Evolutionary conservation across 2,329 filamentous ascomycete genomes (phyloP).

Genomic region (Emericellopsis atlantica): DNA sequence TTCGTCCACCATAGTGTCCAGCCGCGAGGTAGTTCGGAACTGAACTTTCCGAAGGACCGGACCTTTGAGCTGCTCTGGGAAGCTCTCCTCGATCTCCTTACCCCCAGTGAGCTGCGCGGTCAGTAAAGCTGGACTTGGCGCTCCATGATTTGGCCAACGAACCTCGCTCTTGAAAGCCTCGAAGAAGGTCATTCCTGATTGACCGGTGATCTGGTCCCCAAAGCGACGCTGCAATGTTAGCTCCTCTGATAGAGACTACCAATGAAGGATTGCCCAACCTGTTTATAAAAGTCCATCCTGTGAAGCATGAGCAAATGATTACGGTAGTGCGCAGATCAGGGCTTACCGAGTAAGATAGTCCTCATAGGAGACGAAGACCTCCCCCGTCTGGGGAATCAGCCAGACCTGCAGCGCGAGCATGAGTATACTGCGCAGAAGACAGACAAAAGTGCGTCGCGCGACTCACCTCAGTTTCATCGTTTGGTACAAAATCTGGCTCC

Average conservation of each 20-base stretch:
- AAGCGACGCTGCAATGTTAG: conserved; percentile 55
- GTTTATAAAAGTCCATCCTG: conserved; percentile 88
- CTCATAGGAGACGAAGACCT: conserved; percentile 83
- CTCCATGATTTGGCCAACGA: conserved; percentile 19
- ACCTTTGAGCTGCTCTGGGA: conserved; percentile 82
- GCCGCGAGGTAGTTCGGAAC: conserved; percentile 76
- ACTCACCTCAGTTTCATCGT: conserved; percentile 73
- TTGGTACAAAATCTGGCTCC: conserved; percentile 56
- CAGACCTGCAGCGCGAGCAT: conserved; percentile 52
- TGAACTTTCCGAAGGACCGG: conserved; percentile 86
- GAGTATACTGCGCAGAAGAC: conserved; percentile 4
- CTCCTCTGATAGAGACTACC: no score
- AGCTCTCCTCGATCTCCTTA: conserved; percentile 79
- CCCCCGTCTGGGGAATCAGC: conserved; percentile 80
- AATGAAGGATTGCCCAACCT: conserved; percentile 35
- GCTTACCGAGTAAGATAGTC: conserved; percentile 71
- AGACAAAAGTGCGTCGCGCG: neutral
- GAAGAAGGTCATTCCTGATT: conserved; percentile 83
- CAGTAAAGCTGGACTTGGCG: conserved; percentile 1
- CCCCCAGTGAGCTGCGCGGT: conserved; percentile 56
- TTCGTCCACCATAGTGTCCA: conserved; percentile 65
- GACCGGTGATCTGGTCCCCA: conserved; percentile 91
- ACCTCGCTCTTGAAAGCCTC: conserved; percentile 88
- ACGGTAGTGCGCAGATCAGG: neutral
- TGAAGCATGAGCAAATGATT: neutral